A percentile compares a stretch with the other conserved stretches of the same genome.
phyloP scores from a whole-genome alignment of 2,329 filamentous ascomycete species.

The Diaporthe citriasiana region DNA sequence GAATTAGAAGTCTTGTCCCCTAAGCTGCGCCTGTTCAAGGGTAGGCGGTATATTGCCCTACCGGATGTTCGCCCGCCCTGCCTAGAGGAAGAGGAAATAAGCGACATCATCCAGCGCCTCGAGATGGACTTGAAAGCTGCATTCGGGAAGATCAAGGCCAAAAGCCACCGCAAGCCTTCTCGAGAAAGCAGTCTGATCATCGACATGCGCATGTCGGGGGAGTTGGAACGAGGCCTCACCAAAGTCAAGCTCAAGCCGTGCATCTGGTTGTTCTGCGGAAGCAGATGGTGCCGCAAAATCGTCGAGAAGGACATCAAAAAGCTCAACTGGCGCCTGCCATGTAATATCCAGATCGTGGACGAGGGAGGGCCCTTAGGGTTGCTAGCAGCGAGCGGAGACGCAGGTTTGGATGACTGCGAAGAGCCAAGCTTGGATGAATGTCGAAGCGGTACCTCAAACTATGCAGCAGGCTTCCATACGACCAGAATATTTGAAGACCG shows the following conservation, averaged over 20 bases:
- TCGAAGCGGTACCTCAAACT: background rate
- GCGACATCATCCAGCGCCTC: background rate
- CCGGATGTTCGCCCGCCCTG: background rate
- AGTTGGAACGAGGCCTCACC: background rate
- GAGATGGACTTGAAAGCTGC: background rate
- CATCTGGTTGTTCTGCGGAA: constrained; percentile 25
- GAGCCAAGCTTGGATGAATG: no score
- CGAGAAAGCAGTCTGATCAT: background rate
- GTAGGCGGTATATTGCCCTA: background rate
- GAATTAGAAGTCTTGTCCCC: background rate
- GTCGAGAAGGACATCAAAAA: constrained; percentile 6
- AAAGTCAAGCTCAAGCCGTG: constrained; percentile 11
- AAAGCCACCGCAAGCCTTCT: background rate
- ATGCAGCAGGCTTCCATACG: background rate
- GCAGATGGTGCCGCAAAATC: constrained; percentile 10
- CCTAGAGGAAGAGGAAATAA: background rate
- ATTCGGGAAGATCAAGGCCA: background rate
- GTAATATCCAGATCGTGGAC: background rate
- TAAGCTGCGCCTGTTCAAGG: background rate
- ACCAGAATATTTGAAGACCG: no score
- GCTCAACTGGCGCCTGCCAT: background rate
- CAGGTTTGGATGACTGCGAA: no score
- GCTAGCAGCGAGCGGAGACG: background rate
- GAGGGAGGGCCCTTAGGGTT: background rate
- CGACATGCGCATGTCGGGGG: background rate